Conservation (phyloP, 179 eudicot species). For the Heliamphora pulchella region DNA sequence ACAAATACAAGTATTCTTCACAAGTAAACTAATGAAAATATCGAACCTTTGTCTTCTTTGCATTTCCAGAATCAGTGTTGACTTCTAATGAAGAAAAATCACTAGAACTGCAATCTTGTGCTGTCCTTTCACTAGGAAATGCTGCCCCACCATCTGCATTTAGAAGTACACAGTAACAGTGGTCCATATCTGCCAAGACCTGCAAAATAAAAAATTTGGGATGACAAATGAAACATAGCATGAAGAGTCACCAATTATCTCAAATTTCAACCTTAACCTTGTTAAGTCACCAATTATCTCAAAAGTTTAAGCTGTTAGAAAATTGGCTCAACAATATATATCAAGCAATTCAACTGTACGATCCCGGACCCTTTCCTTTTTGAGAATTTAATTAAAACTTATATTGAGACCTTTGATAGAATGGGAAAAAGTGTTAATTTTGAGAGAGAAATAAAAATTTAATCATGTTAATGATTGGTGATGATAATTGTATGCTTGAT, state of each 20-base stretch:
- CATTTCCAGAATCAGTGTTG: constrained; percentile 34
- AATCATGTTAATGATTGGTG: no score
- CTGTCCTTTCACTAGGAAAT: constrained; percentile 56
- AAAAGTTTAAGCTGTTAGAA: no score
- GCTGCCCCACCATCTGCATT: constrained; percentile 90
- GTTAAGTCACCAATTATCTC: no score
- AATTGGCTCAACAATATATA: no score
- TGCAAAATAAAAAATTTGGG: constrained; percentile 24
- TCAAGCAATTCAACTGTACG: no score
- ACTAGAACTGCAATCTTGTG: constrained; percentile 28
- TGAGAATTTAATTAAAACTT: no score
- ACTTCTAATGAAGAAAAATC: constrained; percentile 28
- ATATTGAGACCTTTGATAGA: no score
- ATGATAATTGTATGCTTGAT: no score
- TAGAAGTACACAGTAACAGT: constrained; percentile 89
- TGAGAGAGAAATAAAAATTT: no score
- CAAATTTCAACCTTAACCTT: no score
- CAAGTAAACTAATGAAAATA: background rate
- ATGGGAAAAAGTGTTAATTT: no score
- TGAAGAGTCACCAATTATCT: background rate
- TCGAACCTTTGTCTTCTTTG: constrained; percentile 57
- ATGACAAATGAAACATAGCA: background rate
- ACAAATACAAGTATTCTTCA: background rate
- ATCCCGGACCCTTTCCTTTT: no score
- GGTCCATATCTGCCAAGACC: constrained; percentile 88